phyloP scores from a whole-genome alignment of 306 rosid species.

The Lithocarpus polystachyus region DNA sequence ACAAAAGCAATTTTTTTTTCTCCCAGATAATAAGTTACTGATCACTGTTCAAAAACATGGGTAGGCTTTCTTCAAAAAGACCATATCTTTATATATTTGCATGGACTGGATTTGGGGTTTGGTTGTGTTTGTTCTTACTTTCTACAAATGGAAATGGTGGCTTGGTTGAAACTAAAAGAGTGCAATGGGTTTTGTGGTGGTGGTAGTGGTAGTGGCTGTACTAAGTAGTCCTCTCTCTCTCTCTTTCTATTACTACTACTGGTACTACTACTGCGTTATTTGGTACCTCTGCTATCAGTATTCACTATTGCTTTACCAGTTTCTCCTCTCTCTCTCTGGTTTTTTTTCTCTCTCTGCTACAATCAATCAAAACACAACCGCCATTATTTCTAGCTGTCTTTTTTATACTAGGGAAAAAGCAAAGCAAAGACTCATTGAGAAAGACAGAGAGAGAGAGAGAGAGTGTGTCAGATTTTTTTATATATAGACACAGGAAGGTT shows the following conservation, averaged over 20 bases:
- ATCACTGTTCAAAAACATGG: slow-evolving; percentile 23
- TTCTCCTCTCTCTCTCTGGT: slow-evolving; percentile 16
- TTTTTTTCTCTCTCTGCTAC: slow-evolving; percentile 29
- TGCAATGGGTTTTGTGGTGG: background rate
- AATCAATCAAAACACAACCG: slow-evolving; percentile 83
- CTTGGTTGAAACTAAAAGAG: background rate
- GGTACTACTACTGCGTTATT: slow-evolving; percentile 1
- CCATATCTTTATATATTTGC: slow-evolving; percentile 18
- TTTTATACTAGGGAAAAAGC: slow-evolving; percentile 38
- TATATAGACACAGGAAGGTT: slow-evolving; percentile 13
- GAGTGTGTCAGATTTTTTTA: slow-evolving; percentile 35
- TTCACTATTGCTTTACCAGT: slow-evolving; percentile 50
- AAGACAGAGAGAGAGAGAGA: slow-evolving; percentile 28
- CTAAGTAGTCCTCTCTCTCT: background rate
- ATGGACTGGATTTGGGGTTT: slow-evolving; percentile 8
- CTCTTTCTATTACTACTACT: background rate
- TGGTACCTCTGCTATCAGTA: slow-evolving; percentile 38
- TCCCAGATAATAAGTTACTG: slow-evolving; percentile 24
- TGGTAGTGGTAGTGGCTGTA: slow-evolving; percentile 27
- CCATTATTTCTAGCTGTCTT: slow-evolving; percentile 65
- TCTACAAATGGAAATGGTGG: slow-evolving; percentile 45
- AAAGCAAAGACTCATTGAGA: slow-evolving; percentile 28
- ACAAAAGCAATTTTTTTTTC: slow-evolving; percentile 23
- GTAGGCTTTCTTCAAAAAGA: slow-evolving; percentile 14
- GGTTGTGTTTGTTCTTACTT: slow-evolving; percentile 14